These are phyloP conservation scores for Colletotrichum kahawae DNA, from an alignment of 2,329 filamentous ascomycete species.

Conservation along the genomic window DNA sequence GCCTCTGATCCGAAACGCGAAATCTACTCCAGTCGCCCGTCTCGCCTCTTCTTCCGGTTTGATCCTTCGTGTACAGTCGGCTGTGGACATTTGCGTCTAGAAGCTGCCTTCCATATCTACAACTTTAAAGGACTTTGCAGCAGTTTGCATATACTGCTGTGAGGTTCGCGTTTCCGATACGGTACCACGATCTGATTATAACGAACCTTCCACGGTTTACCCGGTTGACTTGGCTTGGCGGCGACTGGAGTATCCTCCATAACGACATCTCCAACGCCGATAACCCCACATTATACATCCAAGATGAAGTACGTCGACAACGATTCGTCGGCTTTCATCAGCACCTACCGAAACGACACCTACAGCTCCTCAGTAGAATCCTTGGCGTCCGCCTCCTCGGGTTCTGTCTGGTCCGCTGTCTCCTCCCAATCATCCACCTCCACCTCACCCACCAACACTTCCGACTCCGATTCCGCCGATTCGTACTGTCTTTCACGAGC, in stretches of 20 bases:
- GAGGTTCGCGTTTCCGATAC: conserved; percentile 41
- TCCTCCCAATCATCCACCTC: conserved; percentile 75
- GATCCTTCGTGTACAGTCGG: conserved; percentile 59
- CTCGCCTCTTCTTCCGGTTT: conserved; percentile 65
- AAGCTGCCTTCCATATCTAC: conserved; percentile 43
- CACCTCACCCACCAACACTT: conserved; percentile 67
- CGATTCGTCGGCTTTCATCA: conserved; percentile 58
- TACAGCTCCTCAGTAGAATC: conserved; percentile 76
- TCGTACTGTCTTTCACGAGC: conserved; percentile 43
- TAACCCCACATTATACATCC: conserved; percentile 25
- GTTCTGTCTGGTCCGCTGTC: conserved; percentile 78
- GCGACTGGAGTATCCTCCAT: conserved; percentile 35
- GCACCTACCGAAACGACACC: conserved; percentile 56
- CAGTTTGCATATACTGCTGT: conserved; percentile 41
- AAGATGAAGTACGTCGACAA: conserved; percentile 65
- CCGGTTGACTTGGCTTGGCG: conserved; percentile 35
- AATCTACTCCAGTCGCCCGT: conserved; percentile 66
- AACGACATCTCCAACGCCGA: conserved; percentile 21
- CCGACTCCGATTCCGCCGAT: conserved; percentile 57
- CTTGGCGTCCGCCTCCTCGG: conserved; percentile 76
- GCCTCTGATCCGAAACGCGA: conserved; percentile 58
- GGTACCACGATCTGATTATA: conserved; percentile 35
- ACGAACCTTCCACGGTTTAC: conserved; percentile 32
- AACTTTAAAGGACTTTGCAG: conserved; percentile 44
- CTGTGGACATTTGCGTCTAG: conserved; percentile 48